phyloP scores from a whole-genome alignment of 768 basidiomycete genomes.

The Solioccasus polychromus region DNA sequence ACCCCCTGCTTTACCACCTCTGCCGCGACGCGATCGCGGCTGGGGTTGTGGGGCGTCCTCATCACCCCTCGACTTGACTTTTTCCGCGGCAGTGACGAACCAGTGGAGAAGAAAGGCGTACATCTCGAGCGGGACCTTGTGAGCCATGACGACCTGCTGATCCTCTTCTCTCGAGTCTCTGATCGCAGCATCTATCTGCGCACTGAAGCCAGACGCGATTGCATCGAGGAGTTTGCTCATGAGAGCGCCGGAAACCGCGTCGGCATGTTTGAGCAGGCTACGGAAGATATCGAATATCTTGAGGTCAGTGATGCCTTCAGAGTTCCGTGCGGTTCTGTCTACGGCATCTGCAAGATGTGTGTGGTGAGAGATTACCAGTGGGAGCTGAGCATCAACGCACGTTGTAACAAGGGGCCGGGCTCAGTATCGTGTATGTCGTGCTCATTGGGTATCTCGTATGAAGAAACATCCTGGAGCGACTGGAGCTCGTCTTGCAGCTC shows the following conservation, averaged over 20 bases:
- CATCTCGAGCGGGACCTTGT: conserved; percentile 80
- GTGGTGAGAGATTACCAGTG: conserved; percentile 3
- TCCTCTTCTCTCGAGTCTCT: conserved; percentile 71
- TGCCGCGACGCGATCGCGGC: conserved; percentile 52
- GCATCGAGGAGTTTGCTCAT: conserved; percentile 90
- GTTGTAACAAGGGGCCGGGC: conserved; percentile 55
- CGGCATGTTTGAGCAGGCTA: conserved; percentile 74
- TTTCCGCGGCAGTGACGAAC: conserved; percentile 83
- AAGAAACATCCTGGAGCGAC: conserved; percentile 54
- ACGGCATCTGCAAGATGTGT: conserved; percentile 60
- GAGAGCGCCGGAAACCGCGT: conserved; percentile 55
- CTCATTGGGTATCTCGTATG: conserved; percentile 68
- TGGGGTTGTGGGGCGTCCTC: conserved; percentile 44
- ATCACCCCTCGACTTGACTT: conserved; percentile 55
- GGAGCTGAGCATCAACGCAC: conserved; percentile 32
- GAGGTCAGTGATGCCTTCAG: conserved; percentile 65
- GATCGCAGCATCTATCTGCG: conserved; percentile 69
- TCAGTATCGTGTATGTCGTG: conserved; percentile 60
- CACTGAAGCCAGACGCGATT: conserved; percentile 68
- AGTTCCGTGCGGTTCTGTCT: conserved; percentile 71
- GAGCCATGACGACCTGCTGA: conserved; percentile 54
- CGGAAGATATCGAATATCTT: conserved; percentile 81
- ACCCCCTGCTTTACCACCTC: conserved; percentile 53
- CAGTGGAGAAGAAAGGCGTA: conserved; percentile 91
- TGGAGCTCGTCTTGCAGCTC: conserved; percentile 80